A percentile compares a stretch with the other conserved stretches of the same genome.
Conservation (phyloP, 2,329 filamentous ascomycete species). For the Blumeria hordei region DNA sequence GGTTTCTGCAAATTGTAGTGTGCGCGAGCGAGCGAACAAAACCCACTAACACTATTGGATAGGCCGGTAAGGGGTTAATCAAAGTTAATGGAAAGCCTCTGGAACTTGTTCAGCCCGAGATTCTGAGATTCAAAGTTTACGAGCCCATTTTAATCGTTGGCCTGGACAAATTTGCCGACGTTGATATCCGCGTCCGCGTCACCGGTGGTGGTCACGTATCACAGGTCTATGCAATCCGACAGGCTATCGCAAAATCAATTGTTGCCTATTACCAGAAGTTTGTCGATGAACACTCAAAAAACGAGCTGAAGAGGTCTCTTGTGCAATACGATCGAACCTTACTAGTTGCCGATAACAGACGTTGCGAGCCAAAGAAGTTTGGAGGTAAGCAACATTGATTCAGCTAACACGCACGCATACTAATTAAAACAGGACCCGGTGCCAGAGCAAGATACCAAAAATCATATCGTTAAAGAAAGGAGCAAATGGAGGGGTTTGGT, state of each 20-base stretch:
- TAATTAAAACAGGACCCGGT: conserved; percentile 51
- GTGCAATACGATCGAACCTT: conserved; percentile 92
- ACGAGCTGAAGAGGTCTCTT: conserved; percentile 92
- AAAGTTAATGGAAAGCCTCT: conserved; percentile 98
- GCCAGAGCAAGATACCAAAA: conserved; percentile 96
- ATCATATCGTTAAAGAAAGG: conserved; percentile 69
- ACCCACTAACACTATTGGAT: conserved; percentile 7
- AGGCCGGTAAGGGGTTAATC: conserved; percentile 70
- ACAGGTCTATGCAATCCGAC: conserved; percentile 94
- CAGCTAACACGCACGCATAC: conserved; percentile 6
- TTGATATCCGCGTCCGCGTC: conserved; percentile 95
- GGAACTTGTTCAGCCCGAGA: conserved; percentile 79
- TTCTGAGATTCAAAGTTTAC: conserved; percentile 99
- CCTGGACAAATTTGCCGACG: conserved; percentile 85
- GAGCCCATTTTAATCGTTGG: conserved; percentile 94
- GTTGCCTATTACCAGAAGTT: conserved; percentile 99
- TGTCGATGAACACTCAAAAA: conserved; percentile 99
- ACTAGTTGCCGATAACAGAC: conserved; percentile 96
- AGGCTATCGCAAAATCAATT: conserved; percentile 95
- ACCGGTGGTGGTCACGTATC: conserved; percentile 93
- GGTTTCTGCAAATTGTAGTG: not conserved
- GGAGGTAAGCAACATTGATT: conserved; percentile 17
- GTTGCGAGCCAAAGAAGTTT: conserved; percentile 96
- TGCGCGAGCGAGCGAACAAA: not conserved
- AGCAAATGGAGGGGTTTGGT: not conserved